These are phyloP conservation scores for Ustulina deusta DNA, from an alignment of 2,329 filamentous ascomycete species.

Conservation along the genomic window DNA sequence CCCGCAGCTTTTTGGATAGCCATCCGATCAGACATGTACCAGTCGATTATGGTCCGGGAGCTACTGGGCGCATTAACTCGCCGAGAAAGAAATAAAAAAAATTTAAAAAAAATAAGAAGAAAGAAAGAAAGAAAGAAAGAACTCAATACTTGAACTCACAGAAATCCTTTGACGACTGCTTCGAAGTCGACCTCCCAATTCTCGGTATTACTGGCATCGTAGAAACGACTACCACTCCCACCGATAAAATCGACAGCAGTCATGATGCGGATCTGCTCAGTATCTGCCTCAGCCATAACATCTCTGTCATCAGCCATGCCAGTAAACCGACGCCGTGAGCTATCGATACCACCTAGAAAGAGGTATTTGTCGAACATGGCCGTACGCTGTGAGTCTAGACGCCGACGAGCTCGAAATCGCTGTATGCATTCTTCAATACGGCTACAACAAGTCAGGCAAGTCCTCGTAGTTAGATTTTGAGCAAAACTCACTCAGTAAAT, in stretches of 20 bases:
- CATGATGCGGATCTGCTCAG: slow-evolving; percentile 72
- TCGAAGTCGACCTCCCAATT: slow-evolving; percentile 85
- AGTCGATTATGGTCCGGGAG: slow-evolving; percentile 67
- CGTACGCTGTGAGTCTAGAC: slow-evolving; percentile 72
- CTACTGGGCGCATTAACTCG: slow-evolving; percentile 50
- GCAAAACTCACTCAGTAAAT: slow-evolving; percentile 66
- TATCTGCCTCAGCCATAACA: slow-evolving; percentile 68
- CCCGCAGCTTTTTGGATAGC: slow-evolving; percentile 71
- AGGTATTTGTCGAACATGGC: slow-evolving; percentile 84
- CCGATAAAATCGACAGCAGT: slow-evolving; percentile 72
- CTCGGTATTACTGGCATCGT: slow-evolving; percentile 61
- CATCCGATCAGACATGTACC: slow-evolving; percentile 66
- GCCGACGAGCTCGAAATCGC: slow-evolving; percentile 81
- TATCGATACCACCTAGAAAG: slow-evolving; percentile 82
- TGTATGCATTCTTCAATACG: slow-evolving; percentile 89
- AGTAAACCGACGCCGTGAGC: slow-evolving; percentile 66
- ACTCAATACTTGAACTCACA: slow-evolving; percentile 64
- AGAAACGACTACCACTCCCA: slow-evolving; percentile 61
- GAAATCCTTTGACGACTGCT: slow-evolving; percentile 79
- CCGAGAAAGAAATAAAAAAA: slow-evolving; percentile 1
- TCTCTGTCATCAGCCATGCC: slow-evolving; percentile 66
- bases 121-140: not conserved
- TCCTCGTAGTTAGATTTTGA: slow-evolving; percentile 4
- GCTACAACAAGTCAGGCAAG: slow-evolving; percentile 54
- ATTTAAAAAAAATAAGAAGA: not conserved